phyloP scores from a whole-genome alignment of 441 rosid genomes.

The Isatis lusitanica region DNA sequence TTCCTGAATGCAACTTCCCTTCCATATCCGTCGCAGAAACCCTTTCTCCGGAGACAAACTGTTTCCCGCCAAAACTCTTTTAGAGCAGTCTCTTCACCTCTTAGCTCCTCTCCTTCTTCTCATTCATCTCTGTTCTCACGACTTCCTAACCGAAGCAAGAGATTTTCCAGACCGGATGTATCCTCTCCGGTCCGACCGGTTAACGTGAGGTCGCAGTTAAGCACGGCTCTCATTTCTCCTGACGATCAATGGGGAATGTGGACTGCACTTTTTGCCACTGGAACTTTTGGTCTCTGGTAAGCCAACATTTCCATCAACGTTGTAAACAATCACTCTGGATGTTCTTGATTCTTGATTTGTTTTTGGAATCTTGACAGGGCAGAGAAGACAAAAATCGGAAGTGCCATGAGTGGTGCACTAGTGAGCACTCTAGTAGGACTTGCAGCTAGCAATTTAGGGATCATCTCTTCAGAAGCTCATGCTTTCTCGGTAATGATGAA shows the following conservation, averaged over 20 bases:
- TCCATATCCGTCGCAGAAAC: background rate
- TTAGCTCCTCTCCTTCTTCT: background rate
- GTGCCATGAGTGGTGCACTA: background rate
- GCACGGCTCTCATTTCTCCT: conserved; percentile 58
- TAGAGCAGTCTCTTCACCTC: background rate
- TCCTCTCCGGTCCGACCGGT: conserved; percentile 29
- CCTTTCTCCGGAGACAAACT: background rate
- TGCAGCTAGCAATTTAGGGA: background rate
- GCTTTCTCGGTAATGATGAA: background rate
- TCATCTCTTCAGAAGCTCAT: background rate
- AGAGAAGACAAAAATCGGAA: background rate
- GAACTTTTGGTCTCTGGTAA: conserved; percentile 76
- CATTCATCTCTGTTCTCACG: conserved; percentile 7
- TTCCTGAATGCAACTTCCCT: background rate
- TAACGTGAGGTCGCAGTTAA: conserved; percentile 46
- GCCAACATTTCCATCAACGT: background rate
- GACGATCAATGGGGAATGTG: conserved; percentile 54
- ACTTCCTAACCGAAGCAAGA: background rate
- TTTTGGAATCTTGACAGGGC: background rate
- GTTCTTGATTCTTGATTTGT: background rate
- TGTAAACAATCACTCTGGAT: too few relatives aligned
- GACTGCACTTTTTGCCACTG: conserved; percentile 65
- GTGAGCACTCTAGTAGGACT: background rate
- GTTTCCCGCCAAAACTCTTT: background rate
- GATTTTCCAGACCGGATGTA: conserved; percentile 1